These are phyloP conservation scores for Colletotrichum filicis DNA, from an alignment of 2,329 filamentous ascomycete genomes.

Conservation along the genomic window DNA sequence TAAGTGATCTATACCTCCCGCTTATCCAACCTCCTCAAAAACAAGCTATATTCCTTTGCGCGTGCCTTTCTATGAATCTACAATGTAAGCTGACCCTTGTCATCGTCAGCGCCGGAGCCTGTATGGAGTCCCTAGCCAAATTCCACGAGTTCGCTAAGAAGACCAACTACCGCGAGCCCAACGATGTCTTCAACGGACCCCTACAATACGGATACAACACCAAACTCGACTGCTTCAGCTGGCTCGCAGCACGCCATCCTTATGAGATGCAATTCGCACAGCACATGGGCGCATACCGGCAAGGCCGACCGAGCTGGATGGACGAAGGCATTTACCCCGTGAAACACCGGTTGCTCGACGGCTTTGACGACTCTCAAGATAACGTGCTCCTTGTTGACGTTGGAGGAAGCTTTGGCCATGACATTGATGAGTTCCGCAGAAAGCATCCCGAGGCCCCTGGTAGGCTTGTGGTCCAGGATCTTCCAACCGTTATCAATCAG, in stretches of 20 bases:
- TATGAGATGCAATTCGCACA: constrained; percentile 15
- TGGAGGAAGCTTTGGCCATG: constrained; percentile 48
- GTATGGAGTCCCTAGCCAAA: constrained; percentile 16
- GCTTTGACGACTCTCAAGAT: constrained; percentile 37
- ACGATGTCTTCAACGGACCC: constrained; percentile 41
- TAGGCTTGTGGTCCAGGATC: constrained; percentile 59
- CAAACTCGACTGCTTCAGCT: constrained; percentile 20
- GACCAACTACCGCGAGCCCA: constrained; percentile 44
- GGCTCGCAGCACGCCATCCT: neutral
- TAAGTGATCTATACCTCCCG: constrained; percentile 24
- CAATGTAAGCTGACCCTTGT: neutral
- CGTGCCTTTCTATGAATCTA: too few relatives aligned
- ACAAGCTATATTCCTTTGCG: too few relatives aligned
- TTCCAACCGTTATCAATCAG: constrained; percentile 50
- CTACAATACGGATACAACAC: constrained; percentile 48
- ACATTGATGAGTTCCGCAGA: constrained; percentile 45
- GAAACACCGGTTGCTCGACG: constrained; percentile 43
- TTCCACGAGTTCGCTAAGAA: constrained; percentile 45
- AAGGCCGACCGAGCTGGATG: constrained; percentile 48
- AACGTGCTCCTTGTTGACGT: constrained; percentile 47
- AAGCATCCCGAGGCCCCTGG: constrained; percentile 45
- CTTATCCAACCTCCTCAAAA: neutral
- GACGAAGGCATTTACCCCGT: constrained; percentile 45
- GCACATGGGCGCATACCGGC: constrained; percentile 45
- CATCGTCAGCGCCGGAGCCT: constrained; percentile 37